phyloP scores from a whole-genome alignment of 176 grass and related monocot species.

The Ensete glaucum region DNA sequence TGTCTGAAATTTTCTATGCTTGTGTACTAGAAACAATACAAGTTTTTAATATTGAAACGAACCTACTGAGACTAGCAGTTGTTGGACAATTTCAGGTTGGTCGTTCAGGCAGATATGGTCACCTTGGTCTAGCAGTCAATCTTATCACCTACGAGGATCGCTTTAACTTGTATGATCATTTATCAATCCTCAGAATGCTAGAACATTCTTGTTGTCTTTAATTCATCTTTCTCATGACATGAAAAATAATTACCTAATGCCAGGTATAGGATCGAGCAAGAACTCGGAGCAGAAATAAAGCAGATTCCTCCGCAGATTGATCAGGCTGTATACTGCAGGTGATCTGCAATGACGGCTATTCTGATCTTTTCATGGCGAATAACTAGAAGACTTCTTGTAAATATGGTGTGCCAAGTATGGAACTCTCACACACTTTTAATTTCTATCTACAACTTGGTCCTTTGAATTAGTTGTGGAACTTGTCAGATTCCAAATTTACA shows the following conservation, averaged over 20 bases:
- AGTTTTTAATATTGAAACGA: no score
- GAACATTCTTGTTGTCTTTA: not conserved
- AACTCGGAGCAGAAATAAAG: no score
- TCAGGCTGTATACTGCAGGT: no score
- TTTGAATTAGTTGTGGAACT: not conserved
- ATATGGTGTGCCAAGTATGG: conserved; percentile 54
- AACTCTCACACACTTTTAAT: no score
- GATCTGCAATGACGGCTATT: not conserved
- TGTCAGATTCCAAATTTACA: no score
- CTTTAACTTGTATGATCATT: conserved; percentile 26
- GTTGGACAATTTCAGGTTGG: conserved; percentile 48
- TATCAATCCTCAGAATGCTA: not conserved
- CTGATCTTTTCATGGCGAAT: conserved; percentile 23
- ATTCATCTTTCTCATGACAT: not conserved
- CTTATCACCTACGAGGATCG: no score
- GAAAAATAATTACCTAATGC: not conserved
- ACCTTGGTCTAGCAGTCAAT: conserved; percentile 59
- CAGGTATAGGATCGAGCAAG: no score
- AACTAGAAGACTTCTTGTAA: conserved; percentile 45
- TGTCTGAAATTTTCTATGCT: no score
- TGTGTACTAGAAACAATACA: no score
- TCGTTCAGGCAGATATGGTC: conserved; percentile 76
- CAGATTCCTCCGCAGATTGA: no score
- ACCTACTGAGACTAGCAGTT: no score
- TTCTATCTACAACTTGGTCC: no score